phyloP scores from a whole-genome alignment of 441 rosid genomes.

The Adansonia grandidieri region DNA sequence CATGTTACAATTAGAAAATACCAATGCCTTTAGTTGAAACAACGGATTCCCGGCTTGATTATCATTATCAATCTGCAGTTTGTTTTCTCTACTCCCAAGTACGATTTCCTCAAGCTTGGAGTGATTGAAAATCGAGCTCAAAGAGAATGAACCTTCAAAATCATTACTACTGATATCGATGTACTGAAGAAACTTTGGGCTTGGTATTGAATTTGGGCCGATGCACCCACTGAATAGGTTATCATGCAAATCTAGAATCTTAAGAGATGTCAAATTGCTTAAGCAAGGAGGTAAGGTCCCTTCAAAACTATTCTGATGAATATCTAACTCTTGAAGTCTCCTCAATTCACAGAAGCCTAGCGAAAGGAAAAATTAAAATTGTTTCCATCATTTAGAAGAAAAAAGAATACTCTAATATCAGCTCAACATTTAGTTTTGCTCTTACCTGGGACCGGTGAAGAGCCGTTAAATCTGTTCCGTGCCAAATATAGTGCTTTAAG shows the following conservation, averaged over 20 bases:
- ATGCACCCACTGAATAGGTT: slow-evolving; percentile 3
- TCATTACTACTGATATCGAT: background rate
- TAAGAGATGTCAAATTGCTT: slow-evolving; percentile 6
- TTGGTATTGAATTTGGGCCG: background rate
- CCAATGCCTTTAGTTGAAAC: slow-evolving; percentile 1
- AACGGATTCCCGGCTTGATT: background rate
- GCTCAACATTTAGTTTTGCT: background rate
- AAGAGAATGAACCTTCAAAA: slow-evolving; percentile 14
- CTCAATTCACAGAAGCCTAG: slow-evolving; percentile 9
- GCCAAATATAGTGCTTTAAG: background rate
- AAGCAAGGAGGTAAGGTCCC: background rate
- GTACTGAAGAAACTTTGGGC: background rate
- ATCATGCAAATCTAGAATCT: background rate
- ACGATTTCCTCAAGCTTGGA: slow-evolving; percentile 14
- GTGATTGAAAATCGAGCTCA: background rate
- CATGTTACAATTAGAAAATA: background rate
- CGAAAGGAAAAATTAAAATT: background rate
- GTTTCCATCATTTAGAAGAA: background rate
- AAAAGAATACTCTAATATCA: background rate
- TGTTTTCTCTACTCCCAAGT: background rate
- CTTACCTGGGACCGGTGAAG: background rate
- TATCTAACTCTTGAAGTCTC: background rate
- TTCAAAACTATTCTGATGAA: background rate
- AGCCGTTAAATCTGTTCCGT: background rate
- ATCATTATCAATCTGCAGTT: background rate